A percentile compares a stretch with the other conserved stretches of the same genome.
phyloP scores from a whole-genome alignment of 306 rosid genomes.

The Pterocarpus macrocarpus region DNA sequence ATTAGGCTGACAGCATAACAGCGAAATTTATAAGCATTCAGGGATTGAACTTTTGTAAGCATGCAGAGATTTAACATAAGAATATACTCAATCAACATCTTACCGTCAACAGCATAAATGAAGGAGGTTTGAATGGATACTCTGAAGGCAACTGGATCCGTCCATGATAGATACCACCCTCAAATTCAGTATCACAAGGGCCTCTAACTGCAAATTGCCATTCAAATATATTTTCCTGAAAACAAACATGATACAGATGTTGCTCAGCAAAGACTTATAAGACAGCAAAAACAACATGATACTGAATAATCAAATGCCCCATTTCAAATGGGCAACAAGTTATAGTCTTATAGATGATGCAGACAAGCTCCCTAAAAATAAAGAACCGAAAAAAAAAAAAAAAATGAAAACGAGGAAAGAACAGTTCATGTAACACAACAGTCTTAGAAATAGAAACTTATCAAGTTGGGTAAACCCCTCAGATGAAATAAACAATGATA shows the following conservation, averaged over 20 bases:
- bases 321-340: conserved; percentile 12
- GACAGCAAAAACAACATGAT: background rate
- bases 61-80: background rate
- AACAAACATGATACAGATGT: conserved; percentile 4
- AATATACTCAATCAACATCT: conserved; percentile 14
- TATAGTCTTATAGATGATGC: background rate
- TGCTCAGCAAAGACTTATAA: conserved; percentile 1
- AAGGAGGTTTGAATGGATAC: conserved; percentile 90
- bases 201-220: conserved; percentile 94
- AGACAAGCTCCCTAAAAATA: background rate
- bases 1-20: conserved; percentile 66
- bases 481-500: background rate
- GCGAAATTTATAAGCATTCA: conserved; percentile 37
- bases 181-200: conserved; percentile 74
- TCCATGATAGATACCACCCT: conserved; percentile 88
- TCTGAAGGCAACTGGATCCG: conserved; percentile 83
- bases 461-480: background rate
- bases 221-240: conserved; percentile 92
- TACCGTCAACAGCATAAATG: conserved; percentile 81
- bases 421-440: background rate
- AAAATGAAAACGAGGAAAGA: background rate
- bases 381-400: background rate
- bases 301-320: conserved; percentile 18
- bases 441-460: background rate
- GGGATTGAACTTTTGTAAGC: background rate